Percentiles rank a stretch among this genome's conserved stretches.
Conservation (phyloP, 1,284 basidiomycete species). For the Rhodotorula sp. region DNA sequence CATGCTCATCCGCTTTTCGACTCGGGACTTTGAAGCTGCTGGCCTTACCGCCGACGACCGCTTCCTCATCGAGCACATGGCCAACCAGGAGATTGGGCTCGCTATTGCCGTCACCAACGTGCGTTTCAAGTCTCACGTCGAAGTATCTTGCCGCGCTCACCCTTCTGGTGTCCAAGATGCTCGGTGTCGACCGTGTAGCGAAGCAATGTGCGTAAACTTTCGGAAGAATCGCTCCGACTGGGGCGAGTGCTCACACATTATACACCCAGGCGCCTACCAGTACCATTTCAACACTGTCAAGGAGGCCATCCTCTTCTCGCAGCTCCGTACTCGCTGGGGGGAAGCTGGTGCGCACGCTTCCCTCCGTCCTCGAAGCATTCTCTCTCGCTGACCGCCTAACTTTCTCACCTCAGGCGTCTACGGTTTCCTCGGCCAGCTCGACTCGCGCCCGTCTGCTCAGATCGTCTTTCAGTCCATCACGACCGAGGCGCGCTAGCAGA, state of each 20-base stretch:
- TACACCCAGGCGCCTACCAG: neutral
- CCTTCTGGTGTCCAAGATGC: neutral
- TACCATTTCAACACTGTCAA: conserved; percentile 63
- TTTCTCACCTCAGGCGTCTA: conserved; percentile 49
- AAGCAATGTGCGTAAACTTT: conserved; percentile 24
- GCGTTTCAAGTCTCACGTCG: neutral
- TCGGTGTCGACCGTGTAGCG: conserved; percentile 33
- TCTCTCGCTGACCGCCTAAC: conserved; percentile 13
- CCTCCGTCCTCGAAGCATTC: neutral
- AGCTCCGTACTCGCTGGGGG: conserved; percentile 60
- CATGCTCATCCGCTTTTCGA: conserved; percentile 53
- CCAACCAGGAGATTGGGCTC: conserved; percentile 59
- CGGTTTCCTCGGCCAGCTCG: conserved; percentile 63
- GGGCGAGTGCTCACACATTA: too few species aligned
- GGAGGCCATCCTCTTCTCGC: conserved; percentile 64
- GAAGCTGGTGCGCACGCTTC: conserved; percentile 56
- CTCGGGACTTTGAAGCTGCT: conserved; percentile 44
- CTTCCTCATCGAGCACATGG: conserved; percentile 60
- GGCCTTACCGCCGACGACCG: conserved; percentile 60
- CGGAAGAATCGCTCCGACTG: neutral
- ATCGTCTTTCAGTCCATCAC: conserved; percentile 63
- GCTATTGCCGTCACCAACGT: conserved; percentile 58
- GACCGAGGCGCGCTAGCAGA: conserved; percentile 66
- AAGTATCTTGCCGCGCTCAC: neutral
- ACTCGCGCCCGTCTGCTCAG: conserved; percentile 60